phyloP scores from a whole-genome alignment of 169 alveolate genomes.

The Plasmodium reichenowi region DNA sequence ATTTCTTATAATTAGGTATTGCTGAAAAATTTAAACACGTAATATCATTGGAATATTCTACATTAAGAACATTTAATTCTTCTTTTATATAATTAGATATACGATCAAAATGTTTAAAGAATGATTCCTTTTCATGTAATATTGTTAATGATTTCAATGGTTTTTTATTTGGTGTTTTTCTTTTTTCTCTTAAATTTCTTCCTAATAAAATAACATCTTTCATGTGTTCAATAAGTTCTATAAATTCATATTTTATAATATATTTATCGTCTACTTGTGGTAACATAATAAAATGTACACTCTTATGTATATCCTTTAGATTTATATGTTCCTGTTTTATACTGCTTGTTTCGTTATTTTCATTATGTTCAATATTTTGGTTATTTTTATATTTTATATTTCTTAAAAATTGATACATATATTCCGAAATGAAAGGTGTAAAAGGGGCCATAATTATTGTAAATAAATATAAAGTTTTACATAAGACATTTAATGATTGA shows the following conservation, averaged over 20 bases:
- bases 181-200: constrained; percentile 93
- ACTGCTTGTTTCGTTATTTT: constrained; percentile 55
- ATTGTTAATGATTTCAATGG: constrained; percentile 90
- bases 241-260: constrained; percentile 39
- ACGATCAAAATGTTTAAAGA: constrained; percentile 80
- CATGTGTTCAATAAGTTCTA: constrained; percentile 71
- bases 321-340: neutral
- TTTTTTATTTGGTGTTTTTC: constrained; percentile 91
- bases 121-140: constrained; percentile 80
- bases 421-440: constrained; percentile 95
- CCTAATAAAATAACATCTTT: constrained; percentile 88
- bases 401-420: constrained; percentile 92
- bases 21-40: constrained; percentile 86
- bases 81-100: constrained; percentile 88
- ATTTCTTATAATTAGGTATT: constrained; percentile 89
- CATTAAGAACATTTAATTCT: constrained; percentile 89
- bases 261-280: constrained; percentile 58
- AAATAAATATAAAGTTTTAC: constrained; percentile 91
- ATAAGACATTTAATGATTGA: constrained; percentile 91
- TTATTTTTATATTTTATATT: constrained; percentile 86
- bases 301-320: constrained; percentile 39
- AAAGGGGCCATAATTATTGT: constrained; percentile 90
- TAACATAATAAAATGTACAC: constrained; percentile 84
- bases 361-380: constrained; percentile 91
- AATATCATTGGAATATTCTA: constrained; percentile 84